Base-by-base conservation (phyloP, 495 filamentous ascomycete genomes). In the Penicillium taxi region DNA sequence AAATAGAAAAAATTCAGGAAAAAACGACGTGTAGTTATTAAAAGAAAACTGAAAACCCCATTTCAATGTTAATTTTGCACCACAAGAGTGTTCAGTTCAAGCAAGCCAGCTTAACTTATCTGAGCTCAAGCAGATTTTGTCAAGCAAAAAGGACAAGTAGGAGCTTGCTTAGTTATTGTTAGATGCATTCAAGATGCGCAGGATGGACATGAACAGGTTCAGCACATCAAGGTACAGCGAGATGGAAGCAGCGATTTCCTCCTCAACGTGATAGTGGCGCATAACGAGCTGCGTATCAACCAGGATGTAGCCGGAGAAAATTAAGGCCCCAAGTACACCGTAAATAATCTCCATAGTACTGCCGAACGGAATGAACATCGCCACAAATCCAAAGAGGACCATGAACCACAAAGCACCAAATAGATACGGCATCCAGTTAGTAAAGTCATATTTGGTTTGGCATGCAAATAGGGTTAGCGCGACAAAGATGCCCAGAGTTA, bases 381-480 rank as follows among this genome's bases (percentile, higher is more conserved):
- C 67, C 66, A 96, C 81, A 65, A 99, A 90, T 27, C 93, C 84
- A 59, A 96, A 94, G 21, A 99, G 63, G 46, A 99, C 73, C 38
- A 94, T 59, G 18, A 84, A 80, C 89, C 89, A 96, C 7, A 99
- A 73, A 0, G 65, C 80, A 36, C 89, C 86, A 54, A 93, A 93
- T 7, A 99, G 75, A 55, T 95, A 96, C 17, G 90, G 90, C 73
- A 88, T 86, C 93, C 87, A 94, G 32, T 73, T 74, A 0, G 88
- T 96, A 63, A 99, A 96, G 70, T 99, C 93, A 59, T 96, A 96
- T 56, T 94, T 94, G 33, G 84, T 86, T 64, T 99, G 91, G 77
- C 89, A 93, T 19, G 91, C 91, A 59, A 96, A 99, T 8, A 91
- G 58, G 0, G 89, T 96, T 27, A 99, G 73, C 28, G 82, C 89